Evolutionary conservation across 768 basidiomycete genomes (phyloP).

Genomic region (Amanita inopinata): DNA sequence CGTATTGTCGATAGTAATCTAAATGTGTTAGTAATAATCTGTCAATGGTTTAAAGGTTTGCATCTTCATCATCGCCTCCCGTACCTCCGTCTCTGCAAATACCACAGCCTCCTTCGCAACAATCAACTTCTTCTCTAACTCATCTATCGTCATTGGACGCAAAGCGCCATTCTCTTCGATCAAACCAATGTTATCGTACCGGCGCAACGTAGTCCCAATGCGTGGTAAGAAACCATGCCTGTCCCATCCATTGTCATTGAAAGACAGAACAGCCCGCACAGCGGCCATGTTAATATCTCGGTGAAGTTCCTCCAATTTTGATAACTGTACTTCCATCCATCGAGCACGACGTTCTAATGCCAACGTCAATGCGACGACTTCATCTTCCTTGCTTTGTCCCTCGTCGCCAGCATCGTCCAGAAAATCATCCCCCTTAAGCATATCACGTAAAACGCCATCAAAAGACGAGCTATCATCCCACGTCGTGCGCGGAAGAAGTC

Average conservation of each 20-base stretch:
- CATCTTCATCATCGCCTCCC: slow-evolving; percentile 65
- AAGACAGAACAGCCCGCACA: slow-evolving; percentile 69
- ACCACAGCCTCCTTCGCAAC: slow-evolving; percentile 64
- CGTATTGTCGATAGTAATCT: background rate
- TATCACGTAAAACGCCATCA: slow-evolving; percentile 76
- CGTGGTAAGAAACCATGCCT: slow-evolving; percentile 57
- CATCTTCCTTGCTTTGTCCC: slow-evolving; percentile 60
- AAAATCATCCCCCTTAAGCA: slow-evolving; percentile 84
- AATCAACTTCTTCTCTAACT: slow-evolving; percentile 64
- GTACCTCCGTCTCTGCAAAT: slow-evolving; percentile 66
- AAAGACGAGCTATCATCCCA: slow-evolving; percentile 90
- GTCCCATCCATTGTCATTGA: slow-evolving; percentile 86
- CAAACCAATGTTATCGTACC: slow-evolving; percentile 60
- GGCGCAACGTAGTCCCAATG: slow-evolving; percentile 53
- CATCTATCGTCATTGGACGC: slow-evolving; percentile 53
- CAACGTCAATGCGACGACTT: slow-evolving; percentile 74
- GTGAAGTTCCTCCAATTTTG: slow-evolving; percentile 81
- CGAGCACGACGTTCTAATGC: slow-evolving; percentile 83
- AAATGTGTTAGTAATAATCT: slow-evolving; percentile 4
- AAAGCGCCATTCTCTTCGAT: slow-evolving; percentile 36
- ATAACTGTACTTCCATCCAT: slow-evolving; percentile 90
- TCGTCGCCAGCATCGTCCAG: slow-evolving; percentile 68
- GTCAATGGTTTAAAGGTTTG: slow-evolving; percentile 30
- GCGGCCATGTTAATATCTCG: slow-evolving; percentile 87
- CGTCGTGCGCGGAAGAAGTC: slow-evolving; percentile 77